Conservation (phyloP, 1,139 yeast genomes). For the Yamadazyma spencermartinsiae region DNA sequence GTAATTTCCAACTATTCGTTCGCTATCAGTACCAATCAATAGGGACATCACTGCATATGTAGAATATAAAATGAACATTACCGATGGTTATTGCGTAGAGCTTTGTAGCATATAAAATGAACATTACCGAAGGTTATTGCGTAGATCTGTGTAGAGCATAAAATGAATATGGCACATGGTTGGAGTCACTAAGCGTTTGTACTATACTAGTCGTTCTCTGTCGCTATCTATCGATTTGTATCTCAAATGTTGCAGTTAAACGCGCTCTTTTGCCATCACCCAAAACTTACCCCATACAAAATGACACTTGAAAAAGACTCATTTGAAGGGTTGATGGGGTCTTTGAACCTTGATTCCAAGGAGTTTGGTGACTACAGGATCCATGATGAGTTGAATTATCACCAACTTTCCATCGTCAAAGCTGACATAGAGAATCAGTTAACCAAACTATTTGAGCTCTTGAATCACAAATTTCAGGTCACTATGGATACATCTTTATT, state of each 20-base stretch:
- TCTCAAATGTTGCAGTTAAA: not conserved
- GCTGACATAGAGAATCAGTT: conserved; percentile 35
- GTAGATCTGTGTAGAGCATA: too few relatives aligned
- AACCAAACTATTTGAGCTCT: conserved; percentile 29
- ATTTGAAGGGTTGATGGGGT: conserved; percentile 42
- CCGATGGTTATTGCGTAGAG: too few relatives aligned
- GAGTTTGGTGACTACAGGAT: conserved; percentile 12
- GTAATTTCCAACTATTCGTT: conserved; percentile 45
- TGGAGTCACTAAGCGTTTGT: too few relatives aligned
- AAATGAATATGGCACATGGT: too few relatives aligned
- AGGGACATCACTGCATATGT: not conserved
- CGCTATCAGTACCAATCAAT: conserved; percentile 32
- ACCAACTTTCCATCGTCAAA: conserved; percentile 33
- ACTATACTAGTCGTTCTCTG: conserved; percentile 47
- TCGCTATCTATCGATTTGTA: conserved; percentile 23
- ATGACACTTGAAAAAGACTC: conserved; percentile 20
- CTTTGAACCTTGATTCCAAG: conserved; percentile 27
- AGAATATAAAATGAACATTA: too few relatives aligned
- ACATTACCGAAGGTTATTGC: too few relatives aligned
- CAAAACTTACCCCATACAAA: not conserved
- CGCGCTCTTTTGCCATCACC: not conserved
- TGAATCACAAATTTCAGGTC: conserved; percentile 37
- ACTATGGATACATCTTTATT: conserved; percentile 67
- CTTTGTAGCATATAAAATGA: too few relatives aligned
- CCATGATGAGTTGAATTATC: conserved; percentile 20